Base-by-base conservation (phyloP, 1,284 basidiomycete genomes). In the Moesziomyces antarcticus region DNA sequence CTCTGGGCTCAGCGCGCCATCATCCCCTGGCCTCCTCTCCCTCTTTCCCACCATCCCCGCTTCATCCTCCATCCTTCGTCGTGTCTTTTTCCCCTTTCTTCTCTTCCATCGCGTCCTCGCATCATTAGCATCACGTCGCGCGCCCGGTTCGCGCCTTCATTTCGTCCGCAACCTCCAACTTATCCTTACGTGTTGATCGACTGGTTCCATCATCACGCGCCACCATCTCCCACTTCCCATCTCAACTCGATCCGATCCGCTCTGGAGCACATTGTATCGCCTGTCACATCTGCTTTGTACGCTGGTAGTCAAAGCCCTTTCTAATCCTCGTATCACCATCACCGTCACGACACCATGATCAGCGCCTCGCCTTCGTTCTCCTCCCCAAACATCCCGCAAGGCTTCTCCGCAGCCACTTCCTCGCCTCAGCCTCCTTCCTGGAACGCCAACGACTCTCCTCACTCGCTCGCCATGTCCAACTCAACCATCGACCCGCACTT, bases 61-160 rank as follows among this genome's bases (percentile, higher is more conserved):
- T 6, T 46, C 56, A 27, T 49, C 27, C 40, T 45, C 47, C n/a
- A 43, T 43, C 37, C 22, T 20, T 50, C 22, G 9, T 50, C 21
- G 18, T 41, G 37, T 41, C 16, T 24, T n/a, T 11, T 3, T 41
- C 20, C 22, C n/a, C 41, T 25, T 18, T 24, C 21, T 6, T 18
- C 24, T 50, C 22, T 24, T 25, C 24, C 44, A 53, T 37, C 50
- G 44, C 43, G 9, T 50, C 35, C 30, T 25, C 18, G 46, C 41
- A 25, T 43, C 53, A 11, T 37, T 50, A 20, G 24, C 24, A 11
- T 24, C 42, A 48, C 30, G 9, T 55, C 56, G 40, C 56, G 59
- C 65, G 65, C 59, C 51, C 22, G 59, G 55, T 55, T 58, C 65
- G 59, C 59, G 46, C 50, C 59, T 53, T 68, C 65, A 58, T 57